Base-by-base conservation (phyloP, 352 stramenopile genomes). In the Plasmopara viticola region DNA sequence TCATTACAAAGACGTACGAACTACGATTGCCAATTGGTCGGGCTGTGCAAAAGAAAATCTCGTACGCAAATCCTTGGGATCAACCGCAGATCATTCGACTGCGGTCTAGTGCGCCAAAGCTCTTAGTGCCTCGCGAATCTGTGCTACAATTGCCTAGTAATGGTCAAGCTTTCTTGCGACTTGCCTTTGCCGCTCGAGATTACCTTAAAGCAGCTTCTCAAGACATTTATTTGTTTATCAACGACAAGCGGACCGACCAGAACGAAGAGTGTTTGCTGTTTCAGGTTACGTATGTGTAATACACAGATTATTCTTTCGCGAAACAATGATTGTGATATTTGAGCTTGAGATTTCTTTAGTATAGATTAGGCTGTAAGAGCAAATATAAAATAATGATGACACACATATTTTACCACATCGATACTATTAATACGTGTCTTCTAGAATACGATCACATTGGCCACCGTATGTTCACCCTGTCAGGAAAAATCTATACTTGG, bases 181-280 rank as follows among this genome's bases (percentile, higher is more conserved):
- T 87, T 15, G 60, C 61, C 10, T 89, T 87, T 35, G 44, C 57
- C 31, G 56, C 64, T 54, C 48, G 56, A 47, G 35, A 37, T 25
- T 42, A 51, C 14, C 43, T 39, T 8, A 38, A 43, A 10, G 42
- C 54, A 14, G 41, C 30, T 9, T 53, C 45, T 10, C 60, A 84
- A 44, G 71, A 89, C 48, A 77, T 87, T 13, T 93, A 94, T 53
- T 65, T 95, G 28, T 98, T 97, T 64, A 86, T 98, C 42, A 98
- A 97, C 61, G 88, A 97, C 60, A 66, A 83, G 42, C 72, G 73
- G 2, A 81, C 86, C 12, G 88, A 96, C 47, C 81, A 97, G 62
- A 97, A 86, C 71, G 92, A 98, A 67, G 92, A 97, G 58, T 96
- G 86, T 48, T 69, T 97, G 60, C 76, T 97, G 44, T 92, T 97